A percentile compares a stretch with the other conserved stretches of the same genome.
Conservation (phyloP, 2,329 filamentous ascomycete genomes). For the Arthrinium phaeospermum region DNA sequence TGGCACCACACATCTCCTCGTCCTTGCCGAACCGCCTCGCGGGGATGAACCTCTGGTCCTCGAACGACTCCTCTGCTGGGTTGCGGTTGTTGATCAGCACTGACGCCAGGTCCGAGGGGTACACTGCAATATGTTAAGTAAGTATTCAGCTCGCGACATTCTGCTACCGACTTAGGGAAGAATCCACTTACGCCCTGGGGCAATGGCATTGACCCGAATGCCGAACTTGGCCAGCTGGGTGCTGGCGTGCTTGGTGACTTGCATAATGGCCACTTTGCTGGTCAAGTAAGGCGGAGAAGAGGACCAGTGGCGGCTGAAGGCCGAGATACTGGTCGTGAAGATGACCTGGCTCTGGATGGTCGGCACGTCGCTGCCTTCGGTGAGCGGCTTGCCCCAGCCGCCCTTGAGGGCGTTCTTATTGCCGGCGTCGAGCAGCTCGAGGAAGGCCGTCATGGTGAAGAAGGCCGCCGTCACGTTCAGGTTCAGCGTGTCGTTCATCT, state of each 20-base stretch:
- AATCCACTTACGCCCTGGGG: slow-evolving; percentile 30
- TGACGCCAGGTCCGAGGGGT: slow-evolving; percentile 33
- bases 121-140: slow-evolving; percentile 23
- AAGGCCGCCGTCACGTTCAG: slow-evolving; percentile 70
- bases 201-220: slow-evolving; percentile 37
- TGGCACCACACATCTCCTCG: slow-evolving; percentile 37
- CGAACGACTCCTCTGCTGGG: slow-evolving; percentile 29
- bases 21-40: slow-evolving; percentile 34
- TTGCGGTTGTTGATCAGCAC: slow-evolving; percentile 30
- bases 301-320: slow-evolving; percentile 30
- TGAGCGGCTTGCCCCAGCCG: slow-evolving; percentile 29
- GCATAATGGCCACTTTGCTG: slow-evolving; percentile 36
- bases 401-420: slow-evolving; percentile 48
- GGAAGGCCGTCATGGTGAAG: slow-evolving; percentile 71
- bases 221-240: slow-evolving; percentile 32
- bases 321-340: slow-evolving; percentile 34
- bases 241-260: slow-evolving; percentile 37
- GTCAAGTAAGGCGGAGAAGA: slow-evolving; percentile 30
- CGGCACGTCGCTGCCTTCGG: slow-evolving; percentile 20
- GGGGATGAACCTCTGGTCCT: slow-evolving; percentile 32
- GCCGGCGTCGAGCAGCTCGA: slow-evolving; percentile 69
- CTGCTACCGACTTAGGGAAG: too few species aligned
- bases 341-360: slow-evolving; percentile 38
- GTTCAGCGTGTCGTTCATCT: slow-evolving; percentile 63
- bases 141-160: too few species aligned